Evolutionary conservation across 768 basidiomycete genomes (phyloP), one percentile per base, ranked within the genome.

Genomic region (Tremella fuciformis): DNA sequence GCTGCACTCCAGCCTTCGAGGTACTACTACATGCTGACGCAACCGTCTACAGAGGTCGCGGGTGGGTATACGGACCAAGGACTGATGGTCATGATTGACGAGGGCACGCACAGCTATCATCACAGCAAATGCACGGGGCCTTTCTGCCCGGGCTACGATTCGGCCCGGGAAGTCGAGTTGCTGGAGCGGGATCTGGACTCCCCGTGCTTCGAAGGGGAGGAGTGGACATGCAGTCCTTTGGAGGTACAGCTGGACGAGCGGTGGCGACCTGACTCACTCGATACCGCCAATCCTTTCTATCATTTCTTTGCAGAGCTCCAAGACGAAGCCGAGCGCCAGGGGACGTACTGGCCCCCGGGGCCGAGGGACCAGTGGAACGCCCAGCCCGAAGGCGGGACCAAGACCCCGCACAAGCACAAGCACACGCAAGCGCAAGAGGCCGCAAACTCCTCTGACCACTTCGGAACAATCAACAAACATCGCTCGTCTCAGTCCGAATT

Each of bases 241-340:
- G 57, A 15, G 60, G 57, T 59, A 54, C 63, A 4, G 53, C 54
- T 13, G 58, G 42, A 18, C 62, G 54, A 11, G 29, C 29, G 29
- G 29, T 34, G 37, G 26, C 4, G 50, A 53, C 2, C 60, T 59
- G 57, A 50, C 64, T 24, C 56, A 60, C 13, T 59, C 60, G 46
- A 59, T 59, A 47, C 60, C 56, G 57, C 59, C 55, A 18, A 55
- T 63, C 51, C 39, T 62, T 34, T 21, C 48, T 50, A 26, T 26
- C 8, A 8, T 22, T 21, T 21, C 19, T 50, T 26, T 13, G 22
- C 8, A 8, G 3, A 21, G 8, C 3, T 8, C 21, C 21, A 26
- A 21, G 3, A 22, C 40, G 58, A 59, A 67, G 34, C 53, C 56
- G 13, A 18, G 59, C 16, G 60, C 57, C 3, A 53, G 61, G 38